Conservation (phyloP, 306 rosid species). For the Prunus mira region DNA sequence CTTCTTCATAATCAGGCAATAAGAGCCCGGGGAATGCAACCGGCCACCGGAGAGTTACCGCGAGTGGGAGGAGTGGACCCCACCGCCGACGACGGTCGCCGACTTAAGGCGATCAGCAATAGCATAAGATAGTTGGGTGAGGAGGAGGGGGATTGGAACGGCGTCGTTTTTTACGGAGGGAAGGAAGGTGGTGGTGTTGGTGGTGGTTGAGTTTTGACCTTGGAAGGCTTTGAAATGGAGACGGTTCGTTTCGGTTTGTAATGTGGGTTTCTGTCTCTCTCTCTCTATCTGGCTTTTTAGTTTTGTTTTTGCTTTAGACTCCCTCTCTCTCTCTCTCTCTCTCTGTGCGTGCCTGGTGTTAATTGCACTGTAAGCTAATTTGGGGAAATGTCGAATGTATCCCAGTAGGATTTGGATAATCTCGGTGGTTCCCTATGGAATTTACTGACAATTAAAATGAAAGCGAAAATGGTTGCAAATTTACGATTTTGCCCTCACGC, state of each 20-base stretch:
- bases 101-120: slow-evolving; percentile 51
- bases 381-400: slow-evolving; percentile 10
- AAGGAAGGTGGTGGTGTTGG: slow-evolving; percentile 9
- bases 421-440: neutral
- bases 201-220: slow-evolving; percentile 49
- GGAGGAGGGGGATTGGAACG: slow-evolving; percentile 17
- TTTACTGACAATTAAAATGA: neutral
- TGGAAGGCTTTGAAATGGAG: slow-evolving; percentile 9
- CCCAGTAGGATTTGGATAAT: neutral
- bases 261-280: neutral
- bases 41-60: slow-evolving; percentile 55
- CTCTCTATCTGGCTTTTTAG: slow-evolving; percentile 8
- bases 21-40: slow-evolving; percentile 16
- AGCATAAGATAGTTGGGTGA: slow-evolving; percentile 42
- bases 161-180: slow-evolving; percentile 24
- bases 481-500: neutral
- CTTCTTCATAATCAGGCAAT: slow-evolving; percentile 74
- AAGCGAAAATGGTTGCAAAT: neutral
- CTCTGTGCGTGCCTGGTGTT: slow-evolving; percentile 19
- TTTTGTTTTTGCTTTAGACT: neutral
- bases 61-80: slow-evolving; percentile 29
- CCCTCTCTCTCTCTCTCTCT: neutral
- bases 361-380: slow-evolving; percentile 34
- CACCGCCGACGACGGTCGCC: slow-evolving; percentile 59
- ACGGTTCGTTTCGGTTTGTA: slow-evolving; percentile 40